Evolutionary conservation across 148 eudicot species (phyloP).

Genomic region (Vaccinium myrtillus): DNA sequence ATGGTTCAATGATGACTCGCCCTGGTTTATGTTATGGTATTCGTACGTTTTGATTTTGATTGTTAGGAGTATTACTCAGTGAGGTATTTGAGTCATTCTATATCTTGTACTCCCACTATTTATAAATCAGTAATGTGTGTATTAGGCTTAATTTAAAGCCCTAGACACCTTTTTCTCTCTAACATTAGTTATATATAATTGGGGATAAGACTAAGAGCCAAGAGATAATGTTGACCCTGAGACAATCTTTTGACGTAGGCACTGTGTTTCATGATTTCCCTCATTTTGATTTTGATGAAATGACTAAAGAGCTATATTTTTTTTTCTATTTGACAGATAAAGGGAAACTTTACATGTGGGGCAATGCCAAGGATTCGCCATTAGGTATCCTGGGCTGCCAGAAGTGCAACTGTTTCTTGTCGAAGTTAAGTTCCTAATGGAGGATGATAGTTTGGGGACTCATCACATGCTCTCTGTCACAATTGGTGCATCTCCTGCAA

Average conservation of each 20-base stretch:
- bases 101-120: no score
- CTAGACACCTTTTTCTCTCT: no score
- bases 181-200: background rate
- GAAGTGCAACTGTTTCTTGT: slow-evolving; percentile 67
- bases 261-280: background rate
- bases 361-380: slow-evolving; percentile 76
- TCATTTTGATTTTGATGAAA: background rate
- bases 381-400: slow-evolving; percentile 94
- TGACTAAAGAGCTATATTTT: background rate
- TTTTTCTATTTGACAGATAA: slow-evolving; percentile 44
- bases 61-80: no score
- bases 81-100: no score
- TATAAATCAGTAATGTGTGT: no score
- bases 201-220: background rate
- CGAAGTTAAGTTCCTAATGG: slow-evolving; percentile 70
- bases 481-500: slow-evolving; percentile 78
- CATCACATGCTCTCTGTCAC: slow-evolving; percentile 67
- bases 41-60: background rate
- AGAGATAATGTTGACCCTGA: background rate
- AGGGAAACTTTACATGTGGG: slow-evolving; percentile 94
- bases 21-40: background rate
- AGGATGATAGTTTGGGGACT: slow-evolving; percentile 67
- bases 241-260: background rate
- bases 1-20: no score
- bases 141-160: no score